Conservation (phyloP, 1,284 basidiomycete species). For the Volvariella volvacea region DNA sequence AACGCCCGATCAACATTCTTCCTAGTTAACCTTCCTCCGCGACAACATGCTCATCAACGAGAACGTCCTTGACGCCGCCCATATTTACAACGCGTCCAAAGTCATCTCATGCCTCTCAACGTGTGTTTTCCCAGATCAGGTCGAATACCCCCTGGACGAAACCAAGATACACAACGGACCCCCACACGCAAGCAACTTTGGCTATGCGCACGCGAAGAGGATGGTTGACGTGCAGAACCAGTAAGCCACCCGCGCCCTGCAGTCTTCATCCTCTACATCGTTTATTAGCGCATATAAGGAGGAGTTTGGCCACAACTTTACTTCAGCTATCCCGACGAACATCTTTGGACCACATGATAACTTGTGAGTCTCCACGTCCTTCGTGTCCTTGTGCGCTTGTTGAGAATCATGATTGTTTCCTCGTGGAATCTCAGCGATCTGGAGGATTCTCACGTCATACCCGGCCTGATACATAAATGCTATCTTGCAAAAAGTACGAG, state of each 20-base stretch:
- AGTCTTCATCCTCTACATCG: not conserved
- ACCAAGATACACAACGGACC: constrained; percentile 82
- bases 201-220: constrained; percentile 90
- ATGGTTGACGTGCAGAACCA: constrained; percentile 90
- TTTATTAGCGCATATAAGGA: constrained; percentile 77
- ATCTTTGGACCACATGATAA: constrained; percentile 84
- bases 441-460: constrained; percentile 87
- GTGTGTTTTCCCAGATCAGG: constrained; percentile 85
- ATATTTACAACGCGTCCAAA: constrained; percentile 59
- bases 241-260: constrained; percentile 35
- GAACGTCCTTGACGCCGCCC: constrained; percentile 73
- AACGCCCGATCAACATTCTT: not conserved
- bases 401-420: too few relatives aligned
- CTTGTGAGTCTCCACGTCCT: constrained; percentile 40
- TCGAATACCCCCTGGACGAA: constrained; percentile 85
- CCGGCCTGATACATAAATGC: constrained; percentile 85
- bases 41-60: constrained; percentile 92
- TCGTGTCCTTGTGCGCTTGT: too few relatives aligned
- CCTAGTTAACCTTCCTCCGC: constrained; percentile 75
- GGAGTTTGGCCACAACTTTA: constrained; percentile 86
- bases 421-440: constrained; percentile 67
- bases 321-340: constrained; percentile 89
- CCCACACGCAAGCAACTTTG: constrained; percentile 87
- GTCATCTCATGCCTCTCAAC: constrained; percentile 84
- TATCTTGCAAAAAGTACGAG: constrained; percentile 75